Conservation (phyloP, 176 grass and related monocot species). For the Triticum turgidum region DNA sequence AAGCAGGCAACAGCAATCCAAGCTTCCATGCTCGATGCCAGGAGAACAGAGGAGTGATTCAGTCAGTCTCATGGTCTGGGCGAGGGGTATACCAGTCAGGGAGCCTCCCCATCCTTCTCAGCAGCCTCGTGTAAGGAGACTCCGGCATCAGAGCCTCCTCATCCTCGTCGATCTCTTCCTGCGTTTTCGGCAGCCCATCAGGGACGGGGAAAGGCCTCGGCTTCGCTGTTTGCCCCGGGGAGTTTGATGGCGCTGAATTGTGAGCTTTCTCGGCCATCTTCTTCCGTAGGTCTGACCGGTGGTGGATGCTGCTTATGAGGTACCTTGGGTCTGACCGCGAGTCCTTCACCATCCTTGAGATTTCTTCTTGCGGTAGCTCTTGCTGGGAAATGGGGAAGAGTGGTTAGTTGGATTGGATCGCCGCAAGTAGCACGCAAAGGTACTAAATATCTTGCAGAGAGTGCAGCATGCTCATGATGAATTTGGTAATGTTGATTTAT, state of each 20-base stretch:
- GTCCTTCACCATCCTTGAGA: slow-evolving; percentile 49
- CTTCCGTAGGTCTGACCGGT: slow-evolving; percentile 44
- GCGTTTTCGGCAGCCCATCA: slow-evolving; percentile 64
- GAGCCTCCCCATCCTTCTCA: slow-evolving; percentile 59
- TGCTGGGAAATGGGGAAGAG: slow-evolving; percentile 28
- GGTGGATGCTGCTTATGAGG: slow-evolving; percentile 58
- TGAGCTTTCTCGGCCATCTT: slow-evolving; percentile 39
- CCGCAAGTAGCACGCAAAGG: neutral
- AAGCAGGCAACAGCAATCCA: neutral
- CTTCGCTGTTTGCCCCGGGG: slow-evolving; percentile 1
- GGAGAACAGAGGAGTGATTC: slow-evolving; percentile 2
- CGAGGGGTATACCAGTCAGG: slow-evolving; percentile 76
- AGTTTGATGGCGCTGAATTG: slow-evolving; percentile 6
- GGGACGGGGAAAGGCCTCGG: slow-evolving; percentile 57
- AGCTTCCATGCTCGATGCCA: neutral
- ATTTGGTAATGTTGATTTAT: neutral
- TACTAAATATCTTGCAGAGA: neutral
- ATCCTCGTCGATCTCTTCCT: slow-evolving; percentile 71
- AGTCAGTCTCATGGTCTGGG: slow-evolving; percentile 58
- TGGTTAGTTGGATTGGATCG: neutral
- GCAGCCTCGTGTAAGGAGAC: slow-evolving; percentile 64
- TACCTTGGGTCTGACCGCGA: slow-evolving; percentile 44
- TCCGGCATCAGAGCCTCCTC: slow-evolving; percentile 63
- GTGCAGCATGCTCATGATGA: neutral
- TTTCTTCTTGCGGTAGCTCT: slow-evolving; percentile 49